Base-by-base conservation (phyloP, 2,329 filamentous ascomycete genomes). In the Hymenoscyphus scutula region DNA sequence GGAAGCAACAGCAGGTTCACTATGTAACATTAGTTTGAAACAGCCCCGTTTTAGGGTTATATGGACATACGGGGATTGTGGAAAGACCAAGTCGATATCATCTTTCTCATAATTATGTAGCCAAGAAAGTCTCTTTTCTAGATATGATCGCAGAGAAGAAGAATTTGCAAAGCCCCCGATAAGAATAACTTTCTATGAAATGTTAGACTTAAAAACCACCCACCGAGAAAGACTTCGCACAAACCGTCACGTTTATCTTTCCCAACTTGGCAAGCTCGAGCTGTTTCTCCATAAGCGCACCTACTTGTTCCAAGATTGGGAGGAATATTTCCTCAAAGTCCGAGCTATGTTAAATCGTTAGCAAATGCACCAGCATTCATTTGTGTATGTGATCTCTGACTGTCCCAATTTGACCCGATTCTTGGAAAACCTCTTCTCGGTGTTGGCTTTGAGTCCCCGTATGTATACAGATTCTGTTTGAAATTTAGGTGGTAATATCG, bases 151-250 rank as follows among this genome's bases (percentile, higher is more conserved):
- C 11, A 65, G 59, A 11, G 61, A 62, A 11, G 19, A 6, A 13
- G 61, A 65, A 3, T 6, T 41, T 5, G 54, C 51, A 29, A 67
- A 67, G 5, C 65, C 65, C 3, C 65, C 65, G 19, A 67, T 59
- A n/a, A 67, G 61, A 56, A 67, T 27, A 5, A 67, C 61, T 64
- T 65, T 65, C 65, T 67, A 34, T 10, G 3, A 3, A 60, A 58
- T 13, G 19, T 58, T 58, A 23, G 25, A 38, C n/a, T 17, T 3
- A 6, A 1, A 10, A 13, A 45, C 30, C 41, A 37, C 10, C 23
- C 10, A 11, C 32, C 48, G 32, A 13, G 34, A 15, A 13, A n/a
- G 56, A 5, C 11, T 17, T 53, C 23, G 10, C 41, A 13, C 34
- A 10, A 29, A 62, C 62, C 56, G 61, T 48, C 13, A 64, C 56